A percentile compares a stretch with the other conserved stretches of the same genome.
Conservation (phyloP, 495 filamentous ascomycete genomes). For the Aspergillus heteromorphus region DNA sequence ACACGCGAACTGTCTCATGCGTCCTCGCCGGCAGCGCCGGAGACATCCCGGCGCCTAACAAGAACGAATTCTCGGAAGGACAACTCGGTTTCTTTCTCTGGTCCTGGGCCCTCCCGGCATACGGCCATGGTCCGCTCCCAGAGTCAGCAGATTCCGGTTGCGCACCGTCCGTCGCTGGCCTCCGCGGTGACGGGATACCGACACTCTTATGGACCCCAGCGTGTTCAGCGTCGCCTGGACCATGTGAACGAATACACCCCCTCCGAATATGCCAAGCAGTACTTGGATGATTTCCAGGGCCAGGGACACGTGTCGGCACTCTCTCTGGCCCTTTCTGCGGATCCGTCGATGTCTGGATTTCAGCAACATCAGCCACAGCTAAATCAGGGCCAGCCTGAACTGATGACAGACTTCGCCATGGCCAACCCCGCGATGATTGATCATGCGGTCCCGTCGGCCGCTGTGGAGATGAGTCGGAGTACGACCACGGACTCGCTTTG, state of each 20-base stretch:
- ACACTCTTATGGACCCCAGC: conserved; percentile 31
- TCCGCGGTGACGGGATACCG: conserved; percentile 23
- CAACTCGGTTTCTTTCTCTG: conserved; percentile 15
- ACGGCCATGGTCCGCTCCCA: conserved; percentile 42
- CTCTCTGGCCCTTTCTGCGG: conserved; percentile 25
- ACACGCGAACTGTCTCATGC: conserved; percentile 31
- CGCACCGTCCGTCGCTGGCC: conserved; percentile 27
- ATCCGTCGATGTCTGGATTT: conserved; percentile 23
- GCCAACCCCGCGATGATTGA: conserved; percentile 14
- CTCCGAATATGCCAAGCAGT: conserved; percentile 37
- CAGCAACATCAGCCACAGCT: conserved; percentile 18
- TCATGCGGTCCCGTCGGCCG: conserved; percentile 17
- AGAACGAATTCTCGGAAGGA: conserved; percentile 23
- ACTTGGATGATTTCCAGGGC: conserved; percentile 25
- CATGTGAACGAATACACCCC: conserved; percentile 42
- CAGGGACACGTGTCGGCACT: conserved; percentile 25
- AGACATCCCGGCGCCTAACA: conserved; percentile 22
- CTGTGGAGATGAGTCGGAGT: conserved; percentile 43
- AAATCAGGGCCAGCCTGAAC: conserved; percentile 9
- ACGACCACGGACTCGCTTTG: conserved; percentile 41
- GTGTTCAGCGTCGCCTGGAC: conserved; percentile 26
- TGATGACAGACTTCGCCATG: conserved; percentile 14
- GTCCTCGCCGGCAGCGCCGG: conserved; percentile 25
- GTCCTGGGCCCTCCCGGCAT: conserved; percentile 27
- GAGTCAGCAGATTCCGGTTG: conserved; percentile 39